phyloP scores from a whole-genome alignment of 1,139 yeast genomes.

The Debaryomyces coudertii region DNA sequence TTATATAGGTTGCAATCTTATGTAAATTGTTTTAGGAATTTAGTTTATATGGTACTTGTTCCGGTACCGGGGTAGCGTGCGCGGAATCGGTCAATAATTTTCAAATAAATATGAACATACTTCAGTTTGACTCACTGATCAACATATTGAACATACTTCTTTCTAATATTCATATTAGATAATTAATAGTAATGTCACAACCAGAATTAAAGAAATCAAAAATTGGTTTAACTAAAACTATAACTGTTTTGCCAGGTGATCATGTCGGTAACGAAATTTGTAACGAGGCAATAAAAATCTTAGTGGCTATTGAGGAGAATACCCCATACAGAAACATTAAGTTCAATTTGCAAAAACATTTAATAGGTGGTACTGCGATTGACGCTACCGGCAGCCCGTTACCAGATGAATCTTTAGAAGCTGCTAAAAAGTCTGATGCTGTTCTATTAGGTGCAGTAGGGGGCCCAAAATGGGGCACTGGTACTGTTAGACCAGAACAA shows the following conservation, averaged over 20 bases:
- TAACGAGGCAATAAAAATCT: conserved; percentile 87
- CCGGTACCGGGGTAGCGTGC: conserved; percentile 12
- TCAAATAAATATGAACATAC: not conserved
- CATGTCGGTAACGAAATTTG: conserved; percentile 94
- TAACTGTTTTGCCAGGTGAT: conserved; percentile 93
- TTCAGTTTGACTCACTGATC: not conserved
- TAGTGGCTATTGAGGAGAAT: conserved; percentile 70
- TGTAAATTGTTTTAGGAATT: not conserved
- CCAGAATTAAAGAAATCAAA: conserved; percentile 17
- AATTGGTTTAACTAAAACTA: conserved; percentile 50
- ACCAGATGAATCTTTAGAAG: conserved; percentile 82
- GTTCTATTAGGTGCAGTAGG: conserved; percentile 97
- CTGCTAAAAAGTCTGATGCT: conserved; percentile 90
- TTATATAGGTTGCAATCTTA: conserved; percentile 2
- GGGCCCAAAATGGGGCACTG: conserved; percentile 99
- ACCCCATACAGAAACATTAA: conserved; percentile 58
- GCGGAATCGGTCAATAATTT: conserved; percentile 5
- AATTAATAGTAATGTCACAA: conserved; percentile 14
- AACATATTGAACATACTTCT: not conserved
- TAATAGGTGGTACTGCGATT: conserved; percentile 97
- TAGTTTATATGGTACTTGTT: not conserved
- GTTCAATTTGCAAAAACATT: conserved; percentile 78
- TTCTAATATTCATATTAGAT: not conserved
- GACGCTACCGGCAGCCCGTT: conserved; percentile 94
- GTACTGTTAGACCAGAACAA: conserved; percentile 93